Evolutionary conservation across 768 basidiomycete genomes (phyloP), one percentile per base, ranked within the genome.

Genomic region (Russula olivacea): DNA sequence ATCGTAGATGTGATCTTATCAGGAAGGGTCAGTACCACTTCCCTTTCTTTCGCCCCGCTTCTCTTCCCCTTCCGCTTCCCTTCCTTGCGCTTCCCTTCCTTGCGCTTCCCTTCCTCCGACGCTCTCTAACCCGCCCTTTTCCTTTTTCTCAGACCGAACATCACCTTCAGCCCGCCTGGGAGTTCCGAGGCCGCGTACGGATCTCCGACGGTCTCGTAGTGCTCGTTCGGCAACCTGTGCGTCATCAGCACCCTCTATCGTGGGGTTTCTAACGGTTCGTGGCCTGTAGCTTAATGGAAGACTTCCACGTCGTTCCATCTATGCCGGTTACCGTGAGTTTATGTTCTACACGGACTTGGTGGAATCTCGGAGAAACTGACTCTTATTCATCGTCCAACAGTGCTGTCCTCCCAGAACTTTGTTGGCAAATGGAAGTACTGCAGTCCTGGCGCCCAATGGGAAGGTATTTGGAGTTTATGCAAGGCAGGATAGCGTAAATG

Each of bases 331-430:
- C 47, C 47, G 67, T 68, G 40, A 34, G 65, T 43, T 11, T 38
- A 6, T 1, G 7, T 30, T n/a, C 43, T 7, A 14, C n/a, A 3
- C 32, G 5, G 8, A 3, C 10, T 2, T 38, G 9, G 10, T 15
- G 12, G 14, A 23, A 28, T 21, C 38, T n/a, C n/a, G n/a, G n/a
- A n/a, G n/a, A n/a, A n/a, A n/a, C n/a, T 65, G 28, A 63, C 14
- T 49, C 40, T 15, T 23, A 8, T 36, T 36, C 36, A 36, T 36
- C 28, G 14, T 50, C 11, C 14, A n/a, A 41, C 32, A 68, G 67
- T 68, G 11, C 38, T 66, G 19, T 66, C 67, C n/a, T 63, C 61
- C n/a, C 65, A 67, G 21, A 58, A 68, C 52, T 32, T 68, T 21
- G 65, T 66, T 40, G 67, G 67, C 19, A 55, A 50, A 55, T 67